These are phyloP conservation scores for Scutellaria barbata DNA, from an alignment of 257 asterid species.

Conservation along the genomic window DNA sequence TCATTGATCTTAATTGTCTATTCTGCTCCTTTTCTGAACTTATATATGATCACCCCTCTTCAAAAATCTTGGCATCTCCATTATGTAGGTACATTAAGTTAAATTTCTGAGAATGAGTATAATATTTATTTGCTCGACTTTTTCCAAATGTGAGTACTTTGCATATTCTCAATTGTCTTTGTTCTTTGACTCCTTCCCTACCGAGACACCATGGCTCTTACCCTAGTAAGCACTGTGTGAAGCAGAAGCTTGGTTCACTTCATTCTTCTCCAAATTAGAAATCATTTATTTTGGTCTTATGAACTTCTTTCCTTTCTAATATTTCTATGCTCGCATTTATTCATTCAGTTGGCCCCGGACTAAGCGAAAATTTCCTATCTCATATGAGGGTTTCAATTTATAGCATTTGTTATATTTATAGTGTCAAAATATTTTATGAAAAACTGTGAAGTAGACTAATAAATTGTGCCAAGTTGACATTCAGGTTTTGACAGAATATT, in stretches of 20 bases:
- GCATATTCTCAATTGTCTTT: neutral
- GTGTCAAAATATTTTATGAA: neutral
- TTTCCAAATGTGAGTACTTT: constrained; percentile 14
- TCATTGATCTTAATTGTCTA: neutral
- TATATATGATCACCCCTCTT: neutral
- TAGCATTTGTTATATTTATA: neutral
- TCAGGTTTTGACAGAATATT: constrained; percentile 1
- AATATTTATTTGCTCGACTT: neutral
- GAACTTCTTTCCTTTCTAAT: neutral
- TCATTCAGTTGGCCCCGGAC: neutral
- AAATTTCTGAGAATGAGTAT: neutral
- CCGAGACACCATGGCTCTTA: neutral
- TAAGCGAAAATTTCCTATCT: neutral
- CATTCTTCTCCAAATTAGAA: neutral
- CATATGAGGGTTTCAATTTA: neutral
- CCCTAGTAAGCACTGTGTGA: neutral
- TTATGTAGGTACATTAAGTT: neutral
- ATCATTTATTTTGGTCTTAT: neutral
- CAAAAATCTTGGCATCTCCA: constrained; percentile 11
- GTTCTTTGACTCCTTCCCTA: neutral
- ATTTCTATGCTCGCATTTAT: neutral
- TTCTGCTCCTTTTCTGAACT: neutral
- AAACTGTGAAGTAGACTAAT: neutral
- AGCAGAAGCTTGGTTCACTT: neutral
- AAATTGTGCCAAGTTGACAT: neutral